Percentiles rank a stretch among this genome's conserved stretches.
phyloP scores from a whole-genome alignment of 306 rosid species.

The Citrullus colocynthis region DNA sequence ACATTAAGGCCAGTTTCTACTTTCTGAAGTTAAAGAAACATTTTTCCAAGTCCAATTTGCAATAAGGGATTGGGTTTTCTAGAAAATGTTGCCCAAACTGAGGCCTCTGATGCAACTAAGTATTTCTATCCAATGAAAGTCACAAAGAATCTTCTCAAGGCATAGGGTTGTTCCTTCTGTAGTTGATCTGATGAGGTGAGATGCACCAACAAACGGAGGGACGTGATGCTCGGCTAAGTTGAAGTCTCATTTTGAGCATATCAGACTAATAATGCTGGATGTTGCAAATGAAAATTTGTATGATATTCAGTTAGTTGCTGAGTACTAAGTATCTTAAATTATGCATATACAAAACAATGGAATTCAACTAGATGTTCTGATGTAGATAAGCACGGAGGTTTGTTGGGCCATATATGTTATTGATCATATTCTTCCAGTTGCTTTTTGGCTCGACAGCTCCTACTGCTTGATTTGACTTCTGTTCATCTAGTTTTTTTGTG shows the following conservation, averaged over 20 bases:
- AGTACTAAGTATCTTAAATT: too few relatives aligned
- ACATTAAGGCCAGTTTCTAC: not conserved
- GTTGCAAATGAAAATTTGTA: too few relatives aligned
- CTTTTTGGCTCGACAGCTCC: not conserved
- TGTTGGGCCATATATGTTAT: not conserved
- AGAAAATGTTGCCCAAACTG: not conserved
- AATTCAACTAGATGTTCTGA: not conserved
- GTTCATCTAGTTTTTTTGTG: too few relatives aligned
- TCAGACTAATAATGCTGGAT: too few relatives aligned
- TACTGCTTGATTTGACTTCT: not conserved
- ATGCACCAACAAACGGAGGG: too few relatives aligned
- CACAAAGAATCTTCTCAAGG: not conserved
- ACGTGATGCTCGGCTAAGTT: too few relatives aligned
- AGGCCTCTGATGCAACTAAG: not conserved
- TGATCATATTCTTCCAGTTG: not conserved
- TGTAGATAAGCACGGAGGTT: not conserved
- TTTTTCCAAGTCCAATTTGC: not conserved
- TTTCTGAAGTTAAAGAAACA: not conserved
- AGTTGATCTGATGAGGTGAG: not conserved
- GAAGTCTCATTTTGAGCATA: too few relatives aligned
- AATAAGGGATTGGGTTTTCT: not conserved
- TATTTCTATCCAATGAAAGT: not conserved
- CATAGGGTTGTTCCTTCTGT: not conserved
- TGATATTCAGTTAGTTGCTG: too few relatives aligned
- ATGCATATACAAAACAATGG: not conserved